phyloP scores from a whole-genome alignment of 495 filamentous ascomycete species.

The Lasiosphaeria miniovina region DNA sequence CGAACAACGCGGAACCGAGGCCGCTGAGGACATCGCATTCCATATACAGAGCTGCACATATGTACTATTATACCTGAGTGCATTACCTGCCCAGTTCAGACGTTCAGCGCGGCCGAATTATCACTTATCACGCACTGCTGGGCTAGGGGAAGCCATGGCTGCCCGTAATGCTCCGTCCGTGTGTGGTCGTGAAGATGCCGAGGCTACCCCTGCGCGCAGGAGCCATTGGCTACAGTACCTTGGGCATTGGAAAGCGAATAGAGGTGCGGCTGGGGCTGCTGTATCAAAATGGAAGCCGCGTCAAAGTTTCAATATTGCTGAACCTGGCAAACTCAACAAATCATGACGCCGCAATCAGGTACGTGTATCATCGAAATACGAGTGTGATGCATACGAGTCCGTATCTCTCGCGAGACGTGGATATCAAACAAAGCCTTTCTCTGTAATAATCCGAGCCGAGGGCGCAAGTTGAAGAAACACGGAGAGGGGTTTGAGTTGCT shows the following conservation, averaged over 20 bases:
- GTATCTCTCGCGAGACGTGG: background rate
- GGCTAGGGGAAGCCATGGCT: background rate
- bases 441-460: background rate
- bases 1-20: background rate
- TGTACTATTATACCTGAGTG: no score
- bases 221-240: background rate
- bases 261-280: background rate
- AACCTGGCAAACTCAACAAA: background rate
- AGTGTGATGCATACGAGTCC: background rate
- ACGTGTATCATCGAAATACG: background rate
- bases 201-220: background rate
- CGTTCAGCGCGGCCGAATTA: background rate
- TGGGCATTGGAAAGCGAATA: background rate
- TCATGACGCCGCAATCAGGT: background rate
- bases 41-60: no score
- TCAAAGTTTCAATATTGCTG: background rate
- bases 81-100: no score
- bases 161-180: background rate
- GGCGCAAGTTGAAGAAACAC: background rate
- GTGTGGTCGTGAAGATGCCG: background rate
- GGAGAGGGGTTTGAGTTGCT: background rate
- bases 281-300: no score
- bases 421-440: conserved; percentile 2
- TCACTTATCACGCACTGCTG: background rate
- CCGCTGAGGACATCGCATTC: no score